Conservation (phyloP, 2,329 filamentous ascomycete species). For the Endocalyx cinctus region DNA sequence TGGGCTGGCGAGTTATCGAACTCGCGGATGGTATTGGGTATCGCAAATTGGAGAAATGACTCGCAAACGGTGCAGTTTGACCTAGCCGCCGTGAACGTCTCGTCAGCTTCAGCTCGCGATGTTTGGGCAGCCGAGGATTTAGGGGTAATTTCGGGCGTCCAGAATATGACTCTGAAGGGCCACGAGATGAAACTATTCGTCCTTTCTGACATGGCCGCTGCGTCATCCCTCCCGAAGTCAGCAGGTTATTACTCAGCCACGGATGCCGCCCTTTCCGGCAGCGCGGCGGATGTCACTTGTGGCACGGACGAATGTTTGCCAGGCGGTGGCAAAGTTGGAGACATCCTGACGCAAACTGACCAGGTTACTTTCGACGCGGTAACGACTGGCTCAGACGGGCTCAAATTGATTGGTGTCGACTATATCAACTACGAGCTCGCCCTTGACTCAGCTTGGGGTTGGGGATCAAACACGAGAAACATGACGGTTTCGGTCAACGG, state of each 20-base stretch:
- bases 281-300: slow-evolving; percentile 31
- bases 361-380: slow-evolving; percentile 32
- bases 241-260: slow-evolving; percentile 36
- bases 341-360: slow-evolving; percentile 31
- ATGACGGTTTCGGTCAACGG: slow-evolving; percentile 46
- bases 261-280: slow-evolving; percentile 31
- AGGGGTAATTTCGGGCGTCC: slow-evolving; percentile 26
- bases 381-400: slow-evolving; percentile 22
- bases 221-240: slow-evolving; percentile 14
- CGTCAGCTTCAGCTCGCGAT: slow-evolving; percentile 33
- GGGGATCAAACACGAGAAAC: slow-evolving; percentile 44
- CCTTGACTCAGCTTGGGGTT: slow-evolving; percentile 35
- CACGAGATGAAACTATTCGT: slow-evolving; percentile 38
- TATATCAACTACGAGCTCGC: slow-evolving; percentile 50
- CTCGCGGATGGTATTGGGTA: slow-evolving; percentile 36
- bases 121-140: slow-evolving; percentile 35
- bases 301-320: slow-evolving; percentile 36
- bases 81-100: slow-evolving; percentile 34
- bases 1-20: slow-evolving; percentile 45
- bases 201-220: slow-evolving; percentile 27
- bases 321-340: slow-evolving; percentile 35
- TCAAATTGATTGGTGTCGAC: slow-evolving; percentile 40
- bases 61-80: slow-evolving; percentile 37
- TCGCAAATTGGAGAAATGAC: slow-evolving; percentile 47
- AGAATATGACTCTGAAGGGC: slow-evolving; percentile 27